These are phyloP conservation scores for Setomelanomma holmii DNA, from an alignment of 2,329 filamentous ascomycete species.

Conservation along the genomic window DNA sequence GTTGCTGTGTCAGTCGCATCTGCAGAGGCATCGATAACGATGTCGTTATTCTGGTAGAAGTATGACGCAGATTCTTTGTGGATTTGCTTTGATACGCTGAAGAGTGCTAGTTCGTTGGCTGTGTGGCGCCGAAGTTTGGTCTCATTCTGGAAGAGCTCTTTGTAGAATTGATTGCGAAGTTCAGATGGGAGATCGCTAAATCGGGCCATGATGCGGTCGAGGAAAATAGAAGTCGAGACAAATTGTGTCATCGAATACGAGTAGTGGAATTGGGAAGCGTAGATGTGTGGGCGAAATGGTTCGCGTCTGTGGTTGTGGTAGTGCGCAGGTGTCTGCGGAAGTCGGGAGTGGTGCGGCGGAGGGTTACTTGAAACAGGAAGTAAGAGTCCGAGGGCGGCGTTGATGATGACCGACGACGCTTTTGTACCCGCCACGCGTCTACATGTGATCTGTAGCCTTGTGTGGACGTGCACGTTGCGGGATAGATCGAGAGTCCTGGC, in stretches of 20 bases:
- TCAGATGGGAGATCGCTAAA: slow-evolving; percentile 24
- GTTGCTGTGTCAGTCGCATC: slow-evolving; percentile 7
- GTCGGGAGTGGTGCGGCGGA: not conserved
- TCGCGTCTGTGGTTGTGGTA: not conserved
- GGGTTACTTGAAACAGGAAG: not conserved
- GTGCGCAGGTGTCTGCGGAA: not conserved
- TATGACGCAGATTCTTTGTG: slow-evolving; percentile 28
- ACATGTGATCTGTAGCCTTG: not conserved
- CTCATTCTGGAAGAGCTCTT: slow-evolving; percentile 9
- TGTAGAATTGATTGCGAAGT: slow-evolving; percentile 27
- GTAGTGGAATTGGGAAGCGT: not conserved
- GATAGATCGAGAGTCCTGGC: not conserved
- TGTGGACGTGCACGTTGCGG: not conserved
- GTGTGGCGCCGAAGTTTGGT: not conserved
- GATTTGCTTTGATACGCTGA: slow-evolving; percentile 21
- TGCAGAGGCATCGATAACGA: slow-evolving; percentile 9
- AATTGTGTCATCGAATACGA: not conserved
- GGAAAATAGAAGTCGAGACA: not conserved
- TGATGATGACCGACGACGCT: not conserved
- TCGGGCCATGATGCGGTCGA: slow-evolving; percentile 10
- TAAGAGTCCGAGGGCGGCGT: not conserved
- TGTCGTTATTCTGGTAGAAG: slow-evolving; percentile 27
- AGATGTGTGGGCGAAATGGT: not conserved
- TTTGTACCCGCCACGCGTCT: not conserved
- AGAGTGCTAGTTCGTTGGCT: slow-evolving; percentile 12